Percentiles rank a stretch among this genome's conserved stretches.
These are phyloP conservation scores for Gracilaria caudata DNA, from an alignment of 23 red algal species.

Conservation along the genomic window DNA sequence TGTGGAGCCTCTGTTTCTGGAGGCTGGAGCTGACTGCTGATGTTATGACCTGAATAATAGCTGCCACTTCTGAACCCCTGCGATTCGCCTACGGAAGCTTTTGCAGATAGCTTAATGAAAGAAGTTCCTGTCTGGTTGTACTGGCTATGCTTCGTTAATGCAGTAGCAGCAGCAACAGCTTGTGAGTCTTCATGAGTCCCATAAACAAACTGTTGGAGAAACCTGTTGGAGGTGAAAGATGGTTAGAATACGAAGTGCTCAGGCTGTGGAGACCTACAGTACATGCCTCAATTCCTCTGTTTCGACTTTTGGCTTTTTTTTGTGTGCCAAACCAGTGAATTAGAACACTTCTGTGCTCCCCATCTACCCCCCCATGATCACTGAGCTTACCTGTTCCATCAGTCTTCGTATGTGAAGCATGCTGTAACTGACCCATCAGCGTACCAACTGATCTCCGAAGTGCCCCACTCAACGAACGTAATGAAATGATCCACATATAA, in stretches of 20 bases:
- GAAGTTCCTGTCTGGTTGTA: conserved; percentile 9
- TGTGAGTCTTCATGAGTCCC: conserved; percentile 8
- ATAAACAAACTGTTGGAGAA: background rate
- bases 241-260: background rate
- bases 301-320: conserved; percentile 26
- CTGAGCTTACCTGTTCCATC: background rate
- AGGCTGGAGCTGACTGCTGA: conserved; percentile 17
- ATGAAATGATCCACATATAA: background rate
- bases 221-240: conserved; percentile 8
- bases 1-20: conserved; percentile 8
- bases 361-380: background rate
- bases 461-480: background rate
- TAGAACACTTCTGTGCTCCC: background rate
- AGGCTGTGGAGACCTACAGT: background rate
- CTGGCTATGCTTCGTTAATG: conserved; percentile 10
- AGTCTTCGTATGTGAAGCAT: background rate
- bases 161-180: background rate
- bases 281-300: conserved; percentile 3
- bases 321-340: conserved; percentile 12
- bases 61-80: conserved; percentile 13
- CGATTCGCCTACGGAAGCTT: conserved; percentile 30
- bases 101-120: conserved; percentile 15
- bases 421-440: background rate
- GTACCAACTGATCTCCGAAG: background rate
- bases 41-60: conserved; percentile 5